These are phyloP conservation scores for Ganoderma multipileum DNA, from an alignment of 1,284 basidiomycete species.

Conservation along the genomic window DNA sequence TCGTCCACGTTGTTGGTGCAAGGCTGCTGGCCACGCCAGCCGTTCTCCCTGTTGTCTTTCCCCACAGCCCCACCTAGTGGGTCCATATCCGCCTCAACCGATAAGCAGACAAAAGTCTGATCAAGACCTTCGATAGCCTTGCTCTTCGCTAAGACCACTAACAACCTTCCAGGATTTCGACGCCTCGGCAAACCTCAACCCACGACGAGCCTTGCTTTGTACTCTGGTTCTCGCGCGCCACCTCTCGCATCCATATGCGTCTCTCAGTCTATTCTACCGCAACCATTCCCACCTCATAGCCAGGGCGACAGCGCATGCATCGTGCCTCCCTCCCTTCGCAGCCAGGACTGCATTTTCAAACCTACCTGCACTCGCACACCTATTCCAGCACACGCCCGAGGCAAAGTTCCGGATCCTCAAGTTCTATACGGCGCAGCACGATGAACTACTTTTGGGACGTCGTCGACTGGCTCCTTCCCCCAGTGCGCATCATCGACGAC, in stretches of 20 bases:
- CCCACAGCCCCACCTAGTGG: slow-evolving; percentile 13
- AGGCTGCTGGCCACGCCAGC: slow-evolving; percentile 15
- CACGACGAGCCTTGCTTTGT: slow-evolving; percentile 5
- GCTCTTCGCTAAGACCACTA: not conserved
- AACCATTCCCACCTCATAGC: slow-evolving; percentile 22
- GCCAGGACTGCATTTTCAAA: slow-evolving; percentile 14
- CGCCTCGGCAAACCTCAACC: slow-evolving; percentile 13
- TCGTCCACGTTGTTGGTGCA: slow-evolving; percentile 17
- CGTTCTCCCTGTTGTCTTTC: slow-evolving; percentile 3
- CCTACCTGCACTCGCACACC: slow-evolving; percentile 8
- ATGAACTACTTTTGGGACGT: slow-evolving; percentile 42
- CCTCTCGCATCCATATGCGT: slow-evolving; percentile 20
- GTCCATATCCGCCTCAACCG: slow-evolving; percentile 4
- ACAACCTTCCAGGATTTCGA: slow-evolving; percentile 4
- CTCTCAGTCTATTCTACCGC: slow-evolving; percentile 1
- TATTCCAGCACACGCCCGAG: not conserved
- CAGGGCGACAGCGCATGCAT: slow-evolving; percentile 18
- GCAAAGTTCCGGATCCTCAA: not conserved
- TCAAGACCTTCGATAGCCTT: not conserved
- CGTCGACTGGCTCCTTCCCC: slow-evolving; percentile 41
- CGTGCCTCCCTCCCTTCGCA: slow-evolving; percentile 9
- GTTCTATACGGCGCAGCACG: slow-evolving; percentile 6
- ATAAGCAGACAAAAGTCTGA: slow-evolving; percentile 19
- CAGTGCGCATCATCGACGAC: slow-evolving; percentile 42
- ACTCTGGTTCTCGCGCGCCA: slow-evolving; percentile 12